Conservation (phyloP, 129 eudicot genomes). For the Rutidosis leptorrhynchoides region DNA sequence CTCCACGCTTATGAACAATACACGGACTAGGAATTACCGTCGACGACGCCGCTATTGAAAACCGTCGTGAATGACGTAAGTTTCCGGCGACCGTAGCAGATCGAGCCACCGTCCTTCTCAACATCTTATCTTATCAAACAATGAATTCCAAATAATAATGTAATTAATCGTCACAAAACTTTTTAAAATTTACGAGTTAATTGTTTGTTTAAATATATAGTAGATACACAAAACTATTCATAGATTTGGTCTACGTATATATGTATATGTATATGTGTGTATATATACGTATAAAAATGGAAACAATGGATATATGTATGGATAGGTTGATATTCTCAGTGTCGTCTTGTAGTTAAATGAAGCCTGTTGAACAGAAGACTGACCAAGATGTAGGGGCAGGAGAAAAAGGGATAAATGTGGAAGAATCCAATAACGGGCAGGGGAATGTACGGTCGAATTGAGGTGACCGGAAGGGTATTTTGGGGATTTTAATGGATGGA, state of each 20-base stretch:
- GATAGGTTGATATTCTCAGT: conserved; percentile 28
- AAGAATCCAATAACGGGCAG: conserved; percentile 38
- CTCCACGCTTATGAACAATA: conserved; percentile 92
- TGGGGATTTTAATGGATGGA: conserved; percentile 21
- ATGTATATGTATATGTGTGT: neutral
- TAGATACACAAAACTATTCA: neutral
- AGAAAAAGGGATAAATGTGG: conserved; percentile 15
- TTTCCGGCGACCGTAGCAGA: conserved; percentile 58
- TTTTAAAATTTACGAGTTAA: neutral
- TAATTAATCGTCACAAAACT: neutral
- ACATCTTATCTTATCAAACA: conserved; percentile 22
- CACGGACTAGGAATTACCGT: conserved; percentile 67
- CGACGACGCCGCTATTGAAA: conserved; percentile 55
- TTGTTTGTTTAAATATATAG: neutral
- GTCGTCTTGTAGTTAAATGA: conserved; percentile 28
- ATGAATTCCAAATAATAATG: conserved; percentile 11
- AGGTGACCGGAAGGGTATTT: conserved; percentile 26
- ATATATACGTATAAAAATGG: conserved; percentile 12
- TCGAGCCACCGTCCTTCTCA: conserved; percentile 64
- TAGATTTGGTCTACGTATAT: neutral
- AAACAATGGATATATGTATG: conserved; percentile 1
- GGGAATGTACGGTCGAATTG: conserved; percentile 28
- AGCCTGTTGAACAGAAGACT: conserved; percentile 28
- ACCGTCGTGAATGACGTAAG: conserved; percentile 49
- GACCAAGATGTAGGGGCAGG: conserved; percentile 52